Evolutionary conservation across 306 rosid genomes (phyloP).

Genomic region (Glycine tomentella): DNA sequence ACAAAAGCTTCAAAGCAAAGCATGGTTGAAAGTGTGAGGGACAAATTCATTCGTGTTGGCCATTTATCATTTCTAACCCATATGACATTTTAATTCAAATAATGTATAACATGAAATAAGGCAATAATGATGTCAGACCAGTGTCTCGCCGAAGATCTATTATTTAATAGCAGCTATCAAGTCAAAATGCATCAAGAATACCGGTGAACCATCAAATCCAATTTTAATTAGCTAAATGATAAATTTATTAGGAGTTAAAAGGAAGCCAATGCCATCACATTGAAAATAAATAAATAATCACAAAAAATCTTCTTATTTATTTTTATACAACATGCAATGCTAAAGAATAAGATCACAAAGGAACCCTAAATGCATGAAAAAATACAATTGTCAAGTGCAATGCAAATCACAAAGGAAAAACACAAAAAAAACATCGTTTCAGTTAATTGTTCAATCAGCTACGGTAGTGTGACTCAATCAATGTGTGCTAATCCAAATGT

Average conservation of each 20-base stretch:
- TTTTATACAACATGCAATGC: not conserved
- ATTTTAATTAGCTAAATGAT: not conserved
- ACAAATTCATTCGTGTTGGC: not conserved
- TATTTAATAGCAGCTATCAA: not conserved
- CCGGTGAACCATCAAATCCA: not conserved
- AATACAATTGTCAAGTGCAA: not conserved
- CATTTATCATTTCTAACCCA: not conserved
- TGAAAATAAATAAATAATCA: not conserved
- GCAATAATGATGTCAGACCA: not conserved
- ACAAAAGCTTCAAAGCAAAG: not conserved
- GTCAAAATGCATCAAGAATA: not conserved
- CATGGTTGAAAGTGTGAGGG: conserved; percentile 16
- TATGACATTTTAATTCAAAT: not conserved
- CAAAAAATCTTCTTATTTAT: not conserved
- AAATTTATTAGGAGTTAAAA: not conserved
- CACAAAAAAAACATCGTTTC: not conserved
- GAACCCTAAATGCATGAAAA: not conserved
- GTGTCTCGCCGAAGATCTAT: not conserved
- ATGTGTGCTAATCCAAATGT: not conserved
- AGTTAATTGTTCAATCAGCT: not conserved
- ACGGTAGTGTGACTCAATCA: not conserved
- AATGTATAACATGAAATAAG: not conserved
- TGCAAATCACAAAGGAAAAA: not conserved
- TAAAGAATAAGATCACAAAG: too few species aligned
- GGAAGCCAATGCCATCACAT: not conserved